These are phyloP conservation scores for Rhizoclosmatium globosum DNA, from an alignment of 192 early-diverging fungal species.

Conservation along the genomic window DNA sequence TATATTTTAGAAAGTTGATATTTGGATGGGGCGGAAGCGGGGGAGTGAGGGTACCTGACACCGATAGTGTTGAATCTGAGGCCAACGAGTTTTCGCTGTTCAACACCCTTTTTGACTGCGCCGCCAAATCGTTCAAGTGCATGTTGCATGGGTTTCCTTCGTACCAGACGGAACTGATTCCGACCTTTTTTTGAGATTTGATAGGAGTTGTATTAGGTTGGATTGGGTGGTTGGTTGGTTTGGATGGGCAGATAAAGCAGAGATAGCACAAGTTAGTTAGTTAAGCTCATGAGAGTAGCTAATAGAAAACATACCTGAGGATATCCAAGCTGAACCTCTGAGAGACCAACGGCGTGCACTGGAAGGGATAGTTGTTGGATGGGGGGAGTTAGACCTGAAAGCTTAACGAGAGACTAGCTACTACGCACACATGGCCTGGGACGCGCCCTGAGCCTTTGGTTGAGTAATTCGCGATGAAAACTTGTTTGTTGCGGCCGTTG, in stretches of 20 bases:
- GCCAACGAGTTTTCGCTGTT: slow-evolving; percentile 87
- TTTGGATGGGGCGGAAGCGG: slow-evolving; percentile 12
- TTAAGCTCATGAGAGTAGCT: background rate
- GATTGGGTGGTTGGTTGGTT: too few relatives aligned
- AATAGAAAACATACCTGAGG: slow-evolving; percentile 61
- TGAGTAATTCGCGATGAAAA: slow-evolving; percentile 90
- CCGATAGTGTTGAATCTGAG: slow-evolving; percentile 99
- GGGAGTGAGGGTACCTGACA: slow-evolving; percentile 64
- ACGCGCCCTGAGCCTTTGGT: slow-evolving; percentile 92
- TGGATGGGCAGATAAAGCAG: too few relatives aligned
- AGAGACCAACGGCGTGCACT: slow-evolving; percentile 96
- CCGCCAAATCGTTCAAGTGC: slow-evolving; percentile 92
- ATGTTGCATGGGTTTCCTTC: slow-evolving; percentile 99
- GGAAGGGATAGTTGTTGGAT: slow-evolving; percentile 1
- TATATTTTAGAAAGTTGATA: background rate
- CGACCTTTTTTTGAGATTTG: slow-evolving; percentile 59
- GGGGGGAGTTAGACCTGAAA: slow-evolving; percentile 1
- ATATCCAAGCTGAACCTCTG: slow-evolving; percentile 79
- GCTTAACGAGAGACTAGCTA: background rate
- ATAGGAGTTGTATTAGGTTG: background rate
- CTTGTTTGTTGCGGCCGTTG: slow-evolving; percentile 65
- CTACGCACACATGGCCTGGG: slow-evolving; percentile 93
- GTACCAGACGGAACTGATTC: slow-evolving; percentile 95
- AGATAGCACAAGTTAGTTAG: too few relatives aligned
- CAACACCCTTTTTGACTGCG: slow-evolving; percentile 93